Base-by-base conservation (phyloP, 2,329 filamentous ascomycete species). In the Meredithiella fracta region DNA sequence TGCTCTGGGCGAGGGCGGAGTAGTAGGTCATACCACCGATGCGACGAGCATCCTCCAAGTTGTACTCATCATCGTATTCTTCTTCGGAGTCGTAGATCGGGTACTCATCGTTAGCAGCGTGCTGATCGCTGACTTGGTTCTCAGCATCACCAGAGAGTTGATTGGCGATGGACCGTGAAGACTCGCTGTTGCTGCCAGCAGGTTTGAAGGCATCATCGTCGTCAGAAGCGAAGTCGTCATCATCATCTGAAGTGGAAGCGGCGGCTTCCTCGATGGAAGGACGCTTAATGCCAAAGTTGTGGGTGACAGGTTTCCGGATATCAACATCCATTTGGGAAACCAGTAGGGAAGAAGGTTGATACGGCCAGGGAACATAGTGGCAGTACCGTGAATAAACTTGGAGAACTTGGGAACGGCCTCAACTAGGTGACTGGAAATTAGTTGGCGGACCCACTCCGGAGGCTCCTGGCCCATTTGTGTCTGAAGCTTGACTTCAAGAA, bases 381-480 rank as follows among this genome's bases (percentile, higher is more conserved):
- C 91, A 1, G 84, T 89, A 58, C 92, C 92, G 68, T 98, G 92
- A 58, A 98, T 97, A 68, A 97, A 98, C 71, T 98, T 98, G 65
- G 89, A 96, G 70, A 97, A 98, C 67, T 98, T 98, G 60, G 92
- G 92, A 1, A 98, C 90, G n/a, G 92, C 90, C 70, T 98, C 92
- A 1, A 98, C 92, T 15, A 98, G 76, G 70, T 98, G 92, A 60
- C 89, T 95, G 11, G 87, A 78, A 47, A 89, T 94, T 53, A 98
- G 77, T 65, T 97, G 88, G 22, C 89, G 83, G 63, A 98, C 91
- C 92, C 92, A 98, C 65, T 94, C 86, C 0, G 92, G 92, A 14
- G 92, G 88, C 65, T 96, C 89, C 67, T 96, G 90, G 40, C 92
- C 92, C 56, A 86, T 82, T 68, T 96, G 91, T 1, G 92, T 98